Percentiles rank a stretch among this genome's conserved stretches.
phyloP scores from a whole-genome alignment of 805 yeast genomes.

The Pichia deserticola region DNA sequence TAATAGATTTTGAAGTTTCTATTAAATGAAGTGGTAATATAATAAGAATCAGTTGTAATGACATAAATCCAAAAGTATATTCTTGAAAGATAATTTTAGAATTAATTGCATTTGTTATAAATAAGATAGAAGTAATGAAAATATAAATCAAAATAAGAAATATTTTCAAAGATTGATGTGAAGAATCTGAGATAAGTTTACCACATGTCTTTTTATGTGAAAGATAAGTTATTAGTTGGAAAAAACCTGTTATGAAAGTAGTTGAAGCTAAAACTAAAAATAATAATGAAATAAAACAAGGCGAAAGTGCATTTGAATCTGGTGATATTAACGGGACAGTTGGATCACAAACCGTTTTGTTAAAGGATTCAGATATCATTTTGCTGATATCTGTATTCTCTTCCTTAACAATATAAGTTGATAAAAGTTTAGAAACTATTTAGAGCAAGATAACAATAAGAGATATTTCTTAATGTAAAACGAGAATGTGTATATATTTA shows the following conservation, averaged over 20 bases:
- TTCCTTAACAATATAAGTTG: too few species aligned
- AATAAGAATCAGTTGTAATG: constrained; percentile 16
- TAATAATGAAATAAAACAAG: constrained; percentile 24
- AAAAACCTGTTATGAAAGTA: constrained; percentile 14
- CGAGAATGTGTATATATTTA: too few species aligned
- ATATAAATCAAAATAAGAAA: constrained; percentile 10
- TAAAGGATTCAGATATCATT: too few species aligned
- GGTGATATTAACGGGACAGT: constrained; percentile 20
- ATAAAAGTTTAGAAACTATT: too few species aligned
- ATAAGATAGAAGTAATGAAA: constrained; percentile 4
- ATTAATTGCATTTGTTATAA: constrained; percentile 3
- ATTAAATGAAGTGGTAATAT: constrained; percentile 37
- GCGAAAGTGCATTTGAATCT: constrained; percentile 22
- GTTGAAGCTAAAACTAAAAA: constrained; percentile 8
- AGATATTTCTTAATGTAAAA: too few species aligned
- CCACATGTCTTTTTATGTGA: constrained; percentile 12
- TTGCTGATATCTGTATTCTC: too few species aligned
- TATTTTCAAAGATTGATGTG: constrained; percentile 10
- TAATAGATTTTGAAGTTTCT: constrained; percentile 34
- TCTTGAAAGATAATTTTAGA: constrained; percentile 1
- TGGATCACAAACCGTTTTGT: background rate
- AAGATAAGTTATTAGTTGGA: constrained; percentile 14
- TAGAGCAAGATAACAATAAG: too few species aligned
- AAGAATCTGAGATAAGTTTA: background rate
- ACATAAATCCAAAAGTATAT: constrained; percentile 9